Evolutionary conservation across 2,329 filamentous ascomycete species (phyloP), one percentile per base, ranked within the genome.

Genomic region (Trichothecium sympodiale): DNA sequence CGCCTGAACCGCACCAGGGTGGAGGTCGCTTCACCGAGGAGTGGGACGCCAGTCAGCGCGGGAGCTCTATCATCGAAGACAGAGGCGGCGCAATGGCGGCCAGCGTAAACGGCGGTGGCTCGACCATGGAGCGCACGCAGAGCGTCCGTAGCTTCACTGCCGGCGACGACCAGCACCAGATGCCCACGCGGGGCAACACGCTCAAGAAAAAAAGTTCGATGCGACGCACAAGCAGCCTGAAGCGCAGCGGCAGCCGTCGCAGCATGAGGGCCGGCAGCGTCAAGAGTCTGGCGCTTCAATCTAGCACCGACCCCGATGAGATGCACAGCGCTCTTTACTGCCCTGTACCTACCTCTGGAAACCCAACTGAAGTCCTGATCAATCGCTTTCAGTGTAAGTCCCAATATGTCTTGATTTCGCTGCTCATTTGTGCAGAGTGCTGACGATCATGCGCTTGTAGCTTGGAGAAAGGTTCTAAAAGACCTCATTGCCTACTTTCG

Each of bases 401-500:
- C 12, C 9, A 25, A 25, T 6, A 25, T 6, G 10, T 10, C 20
- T 25, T 25, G 20, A n/a, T n/a, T 10, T 25, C 20, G 10, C 20
- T 6, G 10, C 20, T 25, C 10, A 10, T 10, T 25, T 25, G 6
- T 6, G 6, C 20, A 10, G 10, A 25, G 17, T 23, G 13, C 31
- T 34, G 17, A 39, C 17, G 17, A 25, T 10, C 20, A 10, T 25
- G 20, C 4, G 31, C 20, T 29, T 31, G 37, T 47, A 93, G 87
- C 83, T 35, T 98, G 91, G 91, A 77, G 91, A 49, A 94, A 94
- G 64, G 73, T 95, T 12, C 72, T 98, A 36, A 96, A 96, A 56
- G 88, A 95, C 46, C 69, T 96, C 31, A 94, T 96, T 45, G 66
- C 83, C 38, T 96, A 94, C 57, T 96, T 95, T 56, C 80, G 85